Evolutionary conservation across 495 filamentous ascomycete species (phyloP), one percentile per base, ranked within the genome.

Genomic region (Cairneyella variabilis): DNA sequence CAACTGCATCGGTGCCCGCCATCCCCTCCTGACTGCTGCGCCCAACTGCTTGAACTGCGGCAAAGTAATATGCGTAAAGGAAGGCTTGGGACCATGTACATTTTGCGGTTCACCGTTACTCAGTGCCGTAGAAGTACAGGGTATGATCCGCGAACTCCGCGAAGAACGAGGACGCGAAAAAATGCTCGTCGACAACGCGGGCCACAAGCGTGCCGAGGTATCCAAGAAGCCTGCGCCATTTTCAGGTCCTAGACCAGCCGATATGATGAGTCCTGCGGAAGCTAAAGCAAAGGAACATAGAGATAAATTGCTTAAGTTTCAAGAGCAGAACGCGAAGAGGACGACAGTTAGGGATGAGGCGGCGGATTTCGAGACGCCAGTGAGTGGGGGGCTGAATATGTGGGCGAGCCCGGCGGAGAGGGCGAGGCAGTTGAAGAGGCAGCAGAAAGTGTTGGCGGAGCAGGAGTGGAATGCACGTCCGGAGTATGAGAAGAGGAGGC

Each of bases 41-140:
- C 93, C 95, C 2, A 98, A 97, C 65, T 98, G 93, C 58, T 73
- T 93, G 17, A 83, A 79, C 57, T 98, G 93, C 65, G 93, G 93
- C 48, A 96, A 97, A 68, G 90, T 98, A n/a, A 85, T 97, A 48
- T 98, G 93, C 67, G 82, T 95, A 11, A 88, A 95, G 60, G 90
- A 98, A 64, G 93, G 93, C 1, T 76, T 96, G 3, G 93, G 92
- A 1, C 93, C 93, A 1, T 98, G 93, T 65, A 97, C 93, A 6
- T 97, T 95, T 63, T 98, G 93, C 72, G 77, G 76, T 2, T 73
- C 76, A 2, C 83, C 90, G 0, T 74, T 98, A 7, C 71, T 98
- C 2, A 83, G 77, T 30, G 64, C 77, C 1, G 68, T 76, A 1
- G 90, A 97, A 48, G 77, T 95, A 10, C 85, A 91, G 47, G 76